Evolutionary conservation across 2,329 filamentous ascomycete genomes (phyloP).

Genomic region (Epichloe coenophiala): DNA sequence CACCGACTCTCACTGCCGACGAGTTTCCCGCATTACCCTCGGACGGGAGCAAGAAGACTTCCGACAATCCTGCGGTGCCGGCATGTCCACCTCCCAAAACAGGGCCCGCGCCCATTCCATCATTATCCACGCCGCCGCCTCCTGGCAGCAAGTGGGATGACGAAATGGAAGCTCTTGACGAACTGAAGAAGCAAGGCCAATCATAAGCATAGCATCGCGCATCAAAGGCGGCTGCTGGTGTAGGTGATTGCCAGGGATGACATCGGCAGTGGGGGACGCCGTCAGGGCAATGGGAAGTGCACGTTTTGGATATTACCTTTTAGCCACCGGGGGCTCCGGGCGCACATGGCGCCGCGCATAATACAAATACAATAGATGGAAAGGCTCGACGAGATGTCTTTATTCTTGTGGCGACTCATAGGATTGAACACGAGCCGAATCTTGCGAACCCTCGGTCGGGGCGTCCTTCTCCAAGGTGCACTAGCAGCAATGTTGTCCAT

Average conservation of each 20-base stretch:
- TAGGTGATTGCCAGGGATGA: not conserved
- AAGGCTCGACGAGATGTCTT: too few relatives aligned
- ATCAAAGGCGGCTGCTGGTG: not conserved
- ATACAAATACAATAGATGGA: too few relatives aligned
- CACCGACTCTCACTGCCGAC: conserved; percentile 15
- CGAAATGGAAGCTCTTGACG: conserved; percentile 41
- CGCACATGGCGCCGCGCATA: too few relatives aligned
- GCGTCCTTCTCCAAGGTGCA: too few relatives aligned
- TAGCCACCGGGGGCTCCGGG: too few relatives aligned
- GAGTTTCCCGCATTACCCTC: conserved; percentile 24
- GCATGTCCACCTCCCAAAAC: not conserved
- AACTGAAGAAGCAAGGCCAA: conserved; percentile 11
- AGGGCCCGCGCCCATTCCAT: conserved; percentile 4
- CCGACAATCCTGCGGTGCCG: conserved; percentile 6
- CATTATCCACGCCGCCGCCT: conserved; percentile 16
- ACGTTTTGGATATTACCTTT: too few relatives aligned
- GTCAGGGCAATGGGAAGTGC: not conserved
- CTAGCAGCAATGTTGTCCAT: too few relatives aligned
- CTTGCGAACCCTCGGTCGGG: too few relatives aligned
- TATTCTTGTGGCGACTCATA: too few relatives aligned
- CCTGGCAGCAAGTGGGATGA: conserved; percentile 39
- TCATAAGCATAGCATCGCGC: not conserved
- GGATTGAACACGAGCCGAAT: too few relatives aligned
- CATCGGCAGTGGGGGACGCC: not conserved
- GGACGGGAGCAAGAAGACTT: conserved; percentile 12